Conservation (phyloP, 495 filamentous ascomycete genomes). For the Aspergillus affinis region DNA sequence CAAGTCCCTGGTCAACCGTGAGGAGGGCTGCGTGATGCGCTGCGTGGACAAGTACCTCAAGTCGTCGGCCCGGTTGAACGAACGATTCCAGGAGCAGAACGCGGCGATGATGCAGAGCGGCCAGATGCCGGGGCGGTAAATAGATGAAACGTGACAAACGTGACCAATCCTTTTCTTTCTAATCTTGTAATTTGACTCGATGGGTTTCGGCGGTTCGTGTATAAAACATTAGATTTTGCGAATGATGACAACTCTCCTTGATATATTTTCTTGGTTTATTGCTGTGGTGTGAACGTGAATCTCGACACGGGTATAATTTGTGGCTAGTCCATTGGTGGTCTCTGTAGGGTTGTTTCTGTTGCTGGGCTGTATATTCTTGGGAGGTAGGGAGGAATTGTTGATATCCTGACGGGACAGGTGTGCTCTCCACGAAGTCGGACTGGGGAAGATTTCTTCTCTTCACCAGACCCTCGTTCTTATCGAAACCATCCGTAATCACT, state of each 20-base stretch:
- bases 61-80: slow-evolving; percentile 76
- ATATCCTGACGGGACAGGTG: no score
- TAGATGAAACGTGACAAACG: slow-evolving; percentile 6
- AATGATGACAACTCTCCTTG: slow-evolving; percentile 19
- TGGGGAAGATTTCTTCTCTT: no score
- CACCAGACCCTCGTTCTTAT: no score
- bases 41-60: slow-evolving; percentile 97
- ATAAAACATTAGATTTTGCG: slow-evolving; percentile 23
- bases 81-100: slow-evolving; percentile 94
- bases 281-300: no score
- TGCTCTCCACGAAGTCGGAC: no score
- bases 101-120: slow-evolving; percentile 78
- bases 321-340: no score
- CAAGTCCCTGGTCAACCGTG: slow-evolving; percentile 81
- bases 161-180: slow-evolving; percentile 4
- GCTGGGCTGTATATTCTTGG: no score
- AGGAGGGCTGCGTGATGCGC: slow-evolving; percentile 85
- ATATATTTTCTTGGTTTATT: background rate
- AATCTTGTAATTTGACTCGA: slow-evolving; percentile 12
- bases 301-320: no score
- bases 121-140: slow-evolving; percentile 47
- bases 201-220: slow-evolving; percentile 13
- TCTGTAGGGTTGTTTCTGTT: no score
- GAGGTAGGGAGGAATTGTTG: no score
- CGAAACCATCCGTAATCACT: no score